Evolutionary conservation across 2,329 filamentous ascomycete species (phyloP), one percentile per base, ranked within the genome.

Genomic region (Nigrograna mackinnonii): DNA sequence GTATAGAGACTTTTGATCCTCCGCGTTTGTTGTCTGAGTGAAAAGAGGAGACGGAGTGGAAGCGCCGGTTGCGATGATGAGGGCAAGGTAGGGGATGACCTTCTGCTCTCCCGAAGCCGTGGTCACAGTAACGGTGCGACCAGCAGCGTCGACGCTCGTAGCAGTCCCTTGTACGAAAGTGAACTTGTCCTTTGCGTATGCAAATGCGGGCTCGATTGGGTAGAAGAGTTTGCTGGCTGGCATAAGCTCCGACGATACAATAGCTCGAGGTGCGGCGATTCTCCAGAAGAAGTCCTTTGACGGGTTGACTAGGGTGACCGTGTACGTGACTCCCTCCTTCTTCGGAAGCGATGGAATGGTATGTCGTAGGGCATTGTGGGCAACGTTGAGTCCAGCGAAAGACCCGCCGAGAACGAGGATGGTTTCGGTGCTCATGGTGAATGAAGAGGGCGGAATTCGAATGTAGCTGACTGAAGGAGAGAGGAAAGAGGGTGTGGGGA

Each of bases 61-160:
- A 18, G 77, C 72, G 3, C 80, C 80, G 2, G 79, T 80, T 3
- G 79, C 78, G 49, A 83, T 77, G 30, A 83, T 69, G 6, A 83
- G 71, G 11, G 77, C 73, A 39, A 78, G 71, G 56, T 79, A 83
- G 4, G 68, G 55, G 19, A 82, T 55, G 6, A 50, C 53, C 33
- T 54, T 53, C 31, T 60, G 56, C 43, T 58, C 64, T 44, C 53
- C 62, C 17, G 61, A 58, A 16, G 57, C 65, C 14, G 64, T 69
- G 16, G 52, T 54, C 3, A 66, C 54, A 22, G 58, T 55, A 4
- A 84, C 73, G 1, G 65, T 75, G 37, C 77, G 74, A 3, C 54
- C 62, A 6, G 66, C 58, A 0, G 67, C 50, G 44, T 82, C 72
- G 19, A 83, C 64, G 3, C 66, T 64, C 6, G 71, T 79, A 4